Base-by-base conservation (phyloP, 176 grass and related monocot species). In the Typha latifolia region DNA sequence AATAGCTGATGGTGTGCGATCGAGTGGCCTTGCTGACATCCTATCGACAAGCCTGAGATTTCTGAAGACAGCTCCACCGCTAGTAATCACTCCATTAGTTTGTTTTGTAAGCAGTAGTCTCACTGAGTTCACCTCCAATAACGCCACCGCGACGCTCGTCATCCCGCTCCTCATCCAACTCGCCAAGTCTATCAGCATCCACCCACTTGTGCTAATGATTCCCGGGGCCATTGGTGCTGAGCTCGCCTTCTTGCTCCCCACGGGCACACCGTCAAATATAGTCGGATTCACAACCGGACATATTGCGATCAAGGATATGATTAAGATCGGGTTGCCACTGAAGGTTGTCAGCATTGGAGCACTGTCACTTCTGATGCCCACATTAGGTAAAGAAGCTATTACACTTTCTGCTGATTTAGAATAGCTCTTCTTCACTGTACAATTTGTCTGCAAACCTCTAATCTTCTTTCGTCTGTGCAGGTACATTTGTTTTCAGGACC, bases 261-360 rank as follows among this genome's bases (percentile, higher is more conserved):
- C 81, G 5, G 85, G 85, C 49, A 89, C 90, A 0, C 90, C 90
- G 0, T 86, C 82, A 4, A 94, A 94, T 5, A 76, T 86, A 0
- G 82, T 94, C 0, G 90, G 90, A 20, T 95, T 89, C 55, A 72
- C 82, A 4, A 89, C 82, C 3, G 85, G 85, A 24, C 66, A 89
- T 74, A 81, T 95, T 51, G 47, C 66, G 19, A 95, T 95, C 56
- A 95, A 83, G 67, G 90, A 95, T 62, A 67, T 95, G 68, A 78
- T 89, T 20, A 71, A 24, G 63, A 80, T 87, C 14, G 90, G 90
- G 2, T 12, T 95, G 62, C 83, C 83, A 12, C 80, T 90, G 12
- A 95, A 95, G 72, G 6, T 90, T 18, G 86, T 71, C 6, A 83
- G 71, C 16, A 48, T 90, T 7, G 75, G 74, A 61, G 55, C 70